A percentile compares a stretch with the other conserved stretches of the same genome.
Conservation (phyloP, 805 yeast genomes). For the Soucietia sequanensis region DNA sequence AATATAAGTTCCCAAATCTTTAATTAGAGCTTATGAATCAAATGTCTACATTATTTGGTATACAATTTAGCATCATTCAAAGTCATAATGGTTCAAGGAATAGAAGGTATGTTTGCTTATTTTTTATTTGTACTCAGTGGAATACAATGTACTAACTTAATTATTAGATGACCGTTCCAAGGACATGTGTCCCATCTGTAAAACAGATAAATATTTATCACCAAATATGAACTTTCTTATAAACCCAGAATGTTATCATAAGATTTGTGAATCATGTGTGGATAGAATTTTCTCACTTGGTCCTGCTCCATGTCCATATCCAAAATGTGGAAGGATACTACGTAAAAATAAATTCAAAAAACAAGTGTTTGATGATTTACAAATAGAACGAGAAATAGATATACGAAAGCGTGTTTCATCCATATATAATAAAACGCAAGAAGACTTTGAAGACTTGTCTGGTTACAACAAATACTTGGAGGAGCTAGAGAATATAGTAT, state of each 20-base stretch:
- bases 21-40: too few relatives aligned
- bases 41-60: too few relatives aligned
- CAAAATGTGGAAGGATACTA: constrained; percentile 81
- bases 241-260: constrained; percentile 97
- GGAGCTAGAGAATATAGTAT: constrained; percentile 75
- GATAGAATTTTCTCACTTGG: constrained; percentile 93
- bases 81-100: too few relatives aligned
- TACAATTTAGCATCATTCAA: too few relatives aligned
- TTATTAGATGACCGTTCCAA: constrained; percentile 52
- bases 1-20: too few relatives aligned
- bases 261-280: constrained; percentile 95
- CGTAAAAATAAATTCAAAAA: constrained; percentile 88
- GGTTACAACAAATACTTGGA: constrained; percentile 80
- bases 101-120: too few relatives aligned
- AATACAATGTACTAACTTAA: too few relatives aligned
- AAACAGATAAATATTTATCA: constrained; percentile 88
- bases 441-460: constrained; percentile 60
- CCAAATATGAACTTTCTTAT: constrained; percentile 91
- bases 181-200: constrained; percentile 97
- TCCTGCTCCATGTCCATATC: constrained; percentile 96
- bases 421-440: constrained; percentile 77
- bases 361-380: constrained; percentile 88
- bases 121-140: too few relatives aligned
- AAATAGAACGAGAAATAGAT: constrained; percentile 90
- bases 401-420: constrained; percentile 73